phyloP scores from a whole-genome alignment of 768 basidiomycete species.

The Auriscalpium orientale region DNA sequence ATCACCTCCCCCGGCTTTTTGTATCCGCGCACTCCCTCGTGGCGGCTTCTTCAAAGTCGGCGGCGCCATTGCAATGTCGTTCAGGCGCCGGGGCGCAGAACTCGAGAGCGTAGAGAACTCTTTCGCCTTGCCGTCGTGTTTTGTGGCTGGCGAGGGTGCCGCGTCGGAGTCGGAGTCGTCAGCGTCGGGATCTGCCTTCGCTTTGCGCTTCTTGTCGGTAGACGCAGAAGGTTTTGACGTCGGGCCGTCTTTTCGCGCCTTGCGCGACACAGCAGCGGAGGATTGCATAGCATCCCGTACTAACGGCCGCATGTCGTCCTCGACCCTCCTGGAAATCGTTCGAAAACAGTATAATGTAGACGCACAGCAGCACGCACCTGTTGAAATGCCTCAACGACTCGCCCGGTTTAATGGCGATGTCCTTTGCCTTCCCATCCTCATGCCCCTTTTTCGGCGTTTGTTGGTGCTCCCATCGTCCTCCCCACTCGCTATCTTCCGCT shows the following conservation, averaged over 20 bases:
- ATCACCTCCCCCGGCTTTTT: conserved; percentile 1
- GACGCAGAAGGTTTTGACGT: conserved; percentile 17
- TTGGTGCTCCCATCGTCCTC: conserved; percentile 18
- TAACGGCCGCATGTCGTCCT: conserved; percentile 59
- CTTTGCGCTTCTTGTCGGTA: conserved; percentile 1
- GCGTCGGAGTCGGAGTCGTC: neutral
- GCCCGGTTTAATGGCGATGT: conserved; percentile 48
- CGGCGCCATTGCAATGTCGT: conserved; percentile 64
- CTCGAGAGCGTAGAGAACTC: conserved; percentile 47
- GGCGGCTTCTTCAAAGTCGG: conserved; percentile 53
- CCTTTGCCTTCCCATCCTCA: conserved; percentile 9
- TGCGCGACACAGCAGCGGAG: conserved; percentile 46
- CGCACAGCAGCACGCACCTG: conserved; percentile 35
- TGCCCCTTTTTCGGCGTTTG: conserved; percentile 25
- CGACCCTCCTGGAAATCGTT: conserved; percentile 51
- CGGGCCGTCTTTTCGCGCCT: conserved; percentile 31
- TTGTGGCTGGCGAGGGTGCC: neutral
- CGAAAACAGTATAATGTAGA: neutral
- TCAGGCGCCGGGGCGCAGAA: conserved; percentile 56
- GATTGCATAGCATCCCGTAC: conserved; percentile 54
- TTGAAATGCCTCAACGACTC: conserved; percentile 76
- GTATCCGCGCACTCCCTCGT: conserved; percentile 31
- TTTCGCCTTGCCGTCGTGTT: conserved; percentile 18
- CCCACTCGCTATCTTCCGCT: conserved; percentile 24
- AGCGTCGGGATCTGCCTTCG: neutral